These are phyloP conservation scores for Vitis labrusca DNA, from an alignment of 164 flowering plant species.

Conservation along the genomic window DNA sequence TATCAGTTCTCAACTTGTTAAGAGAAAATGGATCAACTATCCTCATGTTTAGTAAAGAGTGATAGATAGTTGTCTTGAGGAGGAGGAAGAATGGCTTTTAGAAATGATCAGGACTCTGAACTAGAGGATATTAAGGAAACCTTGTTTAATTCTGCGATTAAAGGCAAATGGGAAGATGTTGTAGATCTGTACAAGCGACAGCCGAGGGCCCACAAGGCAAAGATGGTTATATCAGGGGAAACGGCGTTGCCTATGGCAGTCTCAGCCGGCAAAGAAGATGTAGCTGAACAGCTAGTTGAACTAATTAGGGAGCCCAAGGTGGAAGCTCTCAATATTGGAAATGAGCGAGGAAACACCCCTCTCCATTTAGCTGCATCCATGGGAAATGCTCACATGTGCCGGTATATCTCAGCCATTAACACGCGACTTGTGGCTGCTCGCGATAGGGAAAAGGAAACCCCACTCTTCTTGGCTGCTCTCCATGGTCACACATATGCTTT, in stretches of 20 bases:
- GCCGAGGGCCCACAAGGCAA: not conserved
- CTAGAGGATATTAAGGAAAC: not conserved
- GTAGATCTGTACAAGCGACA: not conserved
- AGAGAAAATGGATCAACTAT: too few relatives aligned
- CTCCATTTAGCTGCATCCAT: constrained; percentile 36
- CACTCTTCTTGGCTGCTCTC: constrained; percentile 32
- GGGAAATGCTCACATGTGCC: constrained; percentile 30
- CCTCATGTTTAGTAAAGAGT: too few relatives aligned
- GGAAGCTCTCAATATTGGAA: not conserved
- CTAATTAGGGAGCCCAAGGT: not conserved
- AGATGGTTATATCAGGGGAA: constrained; percentile 24
- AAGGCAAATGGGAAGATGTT: constrained; percentile 26
- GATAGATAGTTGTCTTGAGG: too few relatives aligned
- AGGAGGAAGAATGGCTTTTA: too few relatives aligned
- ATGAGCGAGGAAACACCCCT: constrained; percentile 28
- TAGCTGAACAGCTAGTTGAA: constrained; percentile 10
- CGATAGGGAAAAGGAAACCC: constrained; percentile 26
- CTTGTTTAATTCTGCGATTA: constrained; percentile 11
- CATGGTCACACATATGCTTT: constrained; percentile 29
- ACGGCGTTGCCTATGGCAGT: constrained; percentile 37
- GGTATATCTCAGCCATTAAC: constrained; percentile 4
- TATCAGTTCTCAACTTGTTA: too few relatives aligned
- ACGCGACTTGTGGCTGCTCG: not conserved
- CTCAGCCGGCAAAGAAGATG: constrained; percentile 13
- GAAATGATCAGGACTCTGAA: not conserved